These are phyloP conservation scores for Physcia stellaris DNA, from an alignment of 495 filamentous ascomycete genomes.

Conservation along the genomic window DNA sequence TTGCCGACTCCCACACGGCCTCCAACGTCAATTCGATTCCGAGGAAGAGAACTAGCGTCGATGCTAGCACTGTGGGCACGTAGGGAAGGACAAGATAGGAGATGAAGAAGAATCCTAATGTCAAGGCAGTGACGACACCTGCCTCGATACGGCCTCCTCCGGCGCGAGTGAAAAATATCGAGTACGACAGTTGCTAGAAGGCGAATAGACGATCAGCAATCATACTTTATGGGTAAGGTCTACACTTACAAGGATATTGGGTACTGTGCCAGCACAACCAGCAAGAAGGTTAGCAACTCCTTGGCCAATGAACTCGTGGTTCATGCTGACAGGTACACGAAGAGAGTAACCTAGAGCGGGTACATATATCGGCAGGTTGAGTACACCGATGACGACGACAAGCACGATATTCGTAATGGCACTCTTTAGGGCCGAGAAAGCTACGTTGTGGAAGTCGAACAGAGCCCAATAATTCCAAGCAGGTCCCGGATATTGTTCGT, in stretches of 20 bases:
- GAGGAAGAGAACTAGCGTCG: constrained; percentile 4
- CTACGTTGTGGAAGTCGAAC: constrained; percentile 1
- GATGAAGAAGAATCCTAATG: not conserved
- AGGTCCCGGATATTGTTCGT: not conserved
- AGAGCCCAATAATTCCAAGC: constrained; percentile 2
- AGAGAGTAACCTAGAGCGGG: not conserved
- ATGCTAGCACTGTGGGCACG: constrained; percentile 2
- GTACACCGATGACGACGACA: constrained; percentile 3
- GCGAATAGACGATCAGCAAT: not conserved
- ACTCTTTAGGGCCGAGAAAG: not conserved
- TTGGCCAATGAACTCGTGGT: constrained; percentile 2
- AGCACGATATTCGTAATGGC: constrained; percentile 3
- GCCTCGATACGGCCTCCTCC: constrained; percentile 3
- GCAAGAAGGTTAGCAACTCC: constrained; percentile 2
- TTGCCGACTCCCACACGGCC: constrained; percentile 1
- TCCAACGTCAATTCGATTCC: constrained; percentile 3
- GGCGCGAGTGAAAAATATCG: constrained; percentile 3
- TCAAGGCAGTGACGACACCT: not conserved
- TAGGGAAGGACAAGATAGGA: constrained; percentile 1
- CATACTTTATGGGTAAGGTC: too few relatives aligned
- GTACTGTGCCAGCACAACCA: constrained; percentile 1
- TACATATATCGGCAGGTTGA: constrained; percentile 5
- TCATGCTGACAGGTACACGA: constrained; percentile 2
- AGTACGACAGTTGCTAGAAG: not conserved
- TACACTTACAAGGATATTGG: constrained; percentile 3